A percentile compares a stretch with the other conserved stretches of the same genome.
Conservation (phyloP, 2,329 filamentous ascomycete species). For the Chaetomium sp. region DNA sequence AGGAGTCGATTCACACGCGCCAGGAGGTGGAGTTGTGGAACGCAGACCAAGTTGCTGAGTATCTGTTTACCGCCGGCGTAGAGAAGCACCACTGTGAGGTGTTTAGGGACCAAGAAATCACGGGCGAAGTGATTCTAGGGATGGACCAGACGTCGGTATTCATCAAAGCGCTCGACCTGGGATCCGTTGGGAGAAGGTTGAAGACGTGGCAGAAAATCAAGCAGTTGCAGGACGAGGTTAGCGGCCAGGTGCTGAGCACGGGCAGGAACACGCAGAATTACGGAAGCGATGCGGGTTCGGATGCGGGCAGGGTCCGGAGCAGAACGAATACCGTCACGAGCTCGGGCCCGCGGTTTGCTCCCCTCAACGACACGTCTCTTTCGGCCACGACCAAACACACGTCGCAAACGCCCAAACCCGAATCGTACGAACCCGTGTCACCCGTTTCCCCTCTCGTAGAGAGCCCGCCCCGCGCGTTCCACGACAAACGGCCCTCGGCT, state of each 20-base stretch:
- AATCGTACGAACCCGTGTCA: constrained; percentile 45
- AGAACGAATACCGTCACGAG: constrained; percentile 61
- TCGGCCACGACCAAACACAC: constrained; percentile 53
- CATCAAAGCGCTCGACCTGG: constrained; percentile 92
- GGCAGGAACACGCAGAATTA: constrained; percentile 59
- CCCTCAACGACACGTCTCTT: constrained; percentile 48
- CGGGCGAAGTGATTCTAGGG: constrained; percentile 85
- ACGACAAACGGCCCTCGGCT: constrained; percentile 70
- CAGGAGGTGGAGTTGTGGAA: constrained; percentile 80
- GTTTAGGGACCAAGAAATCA: constrained; percentile 93
- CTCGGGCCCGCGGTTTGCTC: constrained; percentile 46
- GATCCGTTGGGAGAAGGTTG: constrained; percentile 82
- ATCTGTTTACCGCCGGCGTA: constrained; percentile 81
- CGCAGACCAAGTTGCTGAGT: constrained; percentile 81
- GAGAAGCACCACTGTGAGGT: constrained; percentile 91
- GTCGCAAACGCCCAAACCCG: constrained; percentile 57
- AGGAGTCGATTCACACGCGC: constrained; percentile 66
- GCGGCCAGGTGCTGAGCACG: constrained; percentile 48
- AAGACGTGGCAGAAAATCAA: constrained; percentile 99
- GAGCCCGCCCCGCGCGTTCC: constrained; percentile 51
- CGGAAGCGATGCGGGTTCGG: constrained; percentile 61
- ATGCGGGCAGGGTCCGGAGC: constrained; percentile 56
- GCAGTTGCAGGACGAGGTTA: constrained; percentile 83
- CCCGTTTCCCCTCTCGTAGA: constrained; percentile 48
- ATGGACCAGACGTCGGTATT: constrained; percentile 97